Conservation (phyloP, 148 eudicot species). For the Spergularia bocconei region DNA sequence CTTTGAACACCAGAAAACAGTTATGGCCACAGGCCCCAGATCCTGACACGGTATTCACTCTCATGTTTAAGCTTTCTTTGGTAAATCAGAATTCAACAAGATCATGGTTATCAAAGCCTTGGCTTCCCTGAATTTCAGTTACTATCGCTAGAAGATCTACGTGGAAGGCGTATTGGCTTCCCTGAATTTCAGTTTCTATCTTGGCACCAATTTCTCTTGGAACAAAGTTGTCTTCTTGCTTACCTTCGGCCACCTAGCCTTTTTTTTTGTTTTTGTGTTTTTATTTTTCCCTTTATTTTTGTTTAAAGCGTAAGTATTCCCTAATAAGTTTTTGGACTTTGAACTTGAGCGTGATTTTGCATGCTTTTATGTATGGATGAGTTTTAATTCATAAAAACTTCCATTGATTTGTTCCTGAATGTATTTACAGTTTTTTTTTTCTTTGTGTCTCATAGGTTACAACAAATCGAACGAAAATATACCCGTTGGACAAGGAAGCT, state of each 20-base stretch:
- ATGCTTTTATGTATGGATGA: not conserved
- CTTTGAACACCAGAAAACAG: slow-evolving; percentile 78
- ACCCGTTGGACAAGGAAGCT: slow-evolving; percentile 85
- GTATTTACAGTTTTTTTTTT: not conserved
- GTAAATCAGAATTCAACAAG: not conserved
- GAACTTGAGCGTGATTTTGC: too few relatives aligned
- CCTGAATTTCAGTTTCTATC: too few relatives aligned
- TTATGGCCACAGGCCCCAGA: slow-evolving; percentile 74
- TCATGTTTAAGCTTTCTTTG: slow-evolving; percentile 17
- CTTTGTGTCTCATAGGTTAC: slow-evolving; percentile 38
- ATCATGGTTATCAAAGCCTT: slow-evolving; percentile 4
- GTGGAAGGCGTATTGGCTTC: slow-evolving; percentile 73
- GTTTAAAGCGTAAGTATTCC: too few relatives aligned
- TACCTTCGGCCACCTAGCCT: too few relatives aligned
- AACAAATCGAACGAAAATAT: slow-evolving; percentile 47
- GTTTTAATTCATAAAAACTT: too few relatives aligned
- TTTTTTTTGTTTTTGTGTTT: too few relatives aligned
- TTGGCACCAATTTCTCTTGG: not conserved
- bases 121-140: slow-evolving; percentile 41
- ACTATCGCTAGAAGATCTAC: slow-evolving; percentile 79
- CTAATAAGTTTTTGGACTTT: too few relatives aligned
- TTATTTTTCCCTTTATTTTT: too few relatives aligned
- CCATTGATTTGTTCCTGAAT: not conserved
- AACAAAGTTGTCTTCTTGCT: not conserved
- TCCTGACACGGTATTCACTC: slow-evolving; percentile 64